phyloP scores from a whole-genome alignment of 176 grass and related monocot species.

The Oropetium thomaeum region DNA sequence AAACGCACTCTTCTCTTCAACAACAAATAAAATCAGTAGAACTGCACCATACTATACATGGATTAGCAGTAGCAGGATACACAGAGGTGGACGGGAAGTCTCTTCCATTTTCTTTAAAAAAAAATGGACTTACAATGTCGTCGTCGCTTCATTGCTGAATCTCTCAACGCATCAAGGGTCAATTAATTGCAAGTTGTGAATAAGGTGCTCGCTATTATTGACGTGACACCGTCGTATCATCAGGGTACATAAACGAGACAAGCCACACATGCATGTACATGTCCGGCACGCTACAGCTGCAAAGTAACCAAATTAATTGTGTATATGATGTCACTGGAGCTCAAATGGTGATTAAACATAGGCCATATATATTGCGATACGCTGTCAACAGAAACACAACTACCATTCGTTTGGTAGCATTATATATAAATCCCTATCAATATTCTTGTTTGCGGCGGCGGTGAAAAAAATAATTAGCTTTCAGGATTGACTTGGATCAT shows the following conservation, averaged over 20 bases:
- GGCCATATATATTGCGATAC: background rate
- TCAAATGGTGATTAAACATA: background rate
- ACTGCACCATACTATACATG: background rate
- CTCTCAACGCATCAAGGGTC: background rate
- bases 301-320: background rate
- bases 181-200: background rate
- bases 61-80: too few species aligned
- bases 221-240: background rate
- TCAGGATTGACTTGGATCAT: background rate
- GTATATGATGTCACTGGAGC: background rate
- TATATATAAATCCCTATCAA: background rate
- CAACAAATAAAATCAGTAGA: background rate
- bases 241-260: background rate
- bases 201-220: background rate
- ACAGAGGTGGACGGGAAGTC: too few species aligned
- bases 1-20: background rate
- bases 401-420: background rate
- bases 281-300: background rate
- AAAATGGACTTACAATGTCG: background rate
- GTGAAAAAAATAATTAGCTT: background rate
- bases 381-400: background rate
- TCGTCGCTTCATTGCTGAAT: constrained; percentile 2
- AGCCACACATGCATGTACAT: background rate
- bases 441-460: background rate
- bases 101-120: too few species aligned